Base-by-base conservation (phyloP, 768 basidiomycete species). In the Pulveroboletus ravenelii region DNA sequence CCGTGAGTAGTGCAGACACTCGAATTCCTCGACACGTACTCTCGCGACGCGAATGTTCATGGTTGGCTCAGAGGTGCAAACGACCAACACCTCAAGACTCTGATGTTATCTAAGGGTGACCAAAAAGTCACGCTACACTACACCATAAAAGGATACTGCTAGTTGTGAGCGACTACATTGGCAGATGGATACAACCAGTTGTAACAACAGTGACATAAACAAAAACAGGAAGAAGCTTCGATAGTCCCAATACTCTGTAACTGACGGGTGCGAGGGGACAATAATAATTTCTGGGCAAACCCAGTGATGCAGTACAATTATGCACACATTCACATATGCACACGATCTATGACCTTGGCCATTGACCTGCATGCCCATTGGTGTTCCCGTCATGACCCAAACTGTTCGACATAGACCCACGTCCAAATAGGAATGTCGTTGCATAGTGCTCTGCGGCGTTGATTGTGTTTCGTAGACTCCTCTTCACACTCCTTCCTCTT, bases 361-460 rank as follows among this genome's bases (percentile, higher is more conserved):
- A 65, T 44, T 59, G 64, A 46, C 55, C 50, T 42, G 48, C 53
- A 45, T 58, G 61, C 40, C 61, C 65, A 42, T 51, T 58, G 38
- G 48, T 43, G 20, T 54, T 56, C 35, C 54, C 59, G 47, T 64
- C 67, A 29, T 64, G 62, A 35, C 41, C 41, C 44, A 47, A 41
- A 44, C 48, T 45, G 37, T 58, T 67, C 23, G 67, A 60, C 32
- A 64, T 41, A 9, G 71, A 65, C 35, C 67, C 63, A 27, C 83
- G 75, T n/a, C 84, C 83, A 51, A 87, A 86, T 32, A 85, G 67
- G 53, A 87, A 76, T 6, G 80, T 29, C 12, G 45, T 80, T 5
- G 84, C 81, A 61, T 84, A 84, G 48, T 84, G 80, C 60, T 88
- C 86, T 10, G 87, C 86, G 32, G 79, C 82, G 48, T 75, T 80